These are phyloP conservation scores for Amanita phalloides DNA, from an alignment of 768 basidiomycete species.

Conservation along the genomic window DNA sequence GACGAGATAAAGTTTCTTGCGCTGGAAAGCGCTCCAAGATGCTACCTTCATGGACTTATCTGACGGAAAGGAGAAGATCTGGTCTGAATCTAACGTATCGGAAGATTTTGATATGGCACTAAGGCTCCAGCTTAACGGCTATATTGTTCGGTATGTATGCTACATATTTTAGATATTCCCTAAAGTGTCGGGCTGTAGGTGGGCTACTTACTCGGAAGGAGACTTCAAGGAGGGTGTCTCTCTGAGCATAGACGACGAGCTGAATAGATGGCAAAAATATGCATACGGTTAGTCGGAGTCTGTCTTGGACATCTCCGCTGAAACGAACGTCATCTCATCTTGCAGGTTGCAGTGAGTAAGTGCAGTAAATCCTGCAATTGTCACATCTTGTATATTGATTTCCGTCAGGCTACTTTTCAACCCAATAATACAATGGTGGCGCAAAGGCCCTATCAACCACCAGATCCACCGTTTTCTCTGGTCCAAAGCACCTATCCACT, in stretches of 20 bases:
- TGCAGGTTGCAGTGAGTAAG: conserved; percentile 43
- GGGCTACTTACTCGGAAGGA: conserved; percentile 81
- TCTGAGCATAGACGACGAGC: conserved; percentile 78
- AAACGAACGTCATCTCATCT: background rate
- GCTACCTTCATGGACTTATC: conserved; percentile 60
- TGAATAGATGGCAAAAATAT: conserved; percentile 85
- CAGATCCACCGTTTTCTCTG: conserved; percentile 72
- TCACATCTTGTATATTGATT: conserved; percentile 18
- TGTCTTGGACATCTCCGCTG: background rate
- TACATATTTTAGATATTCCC: background rate
- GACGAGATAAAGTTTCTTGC: conserved; percentile 38
- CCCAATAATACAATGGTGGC: conserved; percentile 68
- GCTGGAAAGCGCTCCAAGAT: conserved; percentile 83
- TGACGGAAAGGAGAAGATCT: conserved; percentile 62
- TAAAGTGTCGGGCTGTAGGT: conserved; percentile 12
- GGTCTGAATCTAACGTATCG: conserved; percentile 68
- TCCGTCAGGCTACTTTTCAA: conserved; percentile 64
- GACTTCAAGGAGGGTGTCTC: conserved; percentile 90
- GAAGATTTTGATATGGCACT: conserved; percentile 82
- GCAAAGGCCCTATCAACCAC: conserved; percentile 64
- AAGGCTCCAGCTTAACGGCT: conserved; percentile 49
- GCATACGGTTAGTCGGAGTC: conserved; percentile 27
- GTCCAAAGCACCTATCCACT: conserved; percentile 67
- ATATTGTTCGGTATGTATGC: conserved; percentile 42
- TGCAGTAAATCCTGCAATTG: conserved; percentile 13